Evolutionary conservation across 768 basidiomycete species (phyloP).

Genomic region (Lentinula edodes): DNA sequence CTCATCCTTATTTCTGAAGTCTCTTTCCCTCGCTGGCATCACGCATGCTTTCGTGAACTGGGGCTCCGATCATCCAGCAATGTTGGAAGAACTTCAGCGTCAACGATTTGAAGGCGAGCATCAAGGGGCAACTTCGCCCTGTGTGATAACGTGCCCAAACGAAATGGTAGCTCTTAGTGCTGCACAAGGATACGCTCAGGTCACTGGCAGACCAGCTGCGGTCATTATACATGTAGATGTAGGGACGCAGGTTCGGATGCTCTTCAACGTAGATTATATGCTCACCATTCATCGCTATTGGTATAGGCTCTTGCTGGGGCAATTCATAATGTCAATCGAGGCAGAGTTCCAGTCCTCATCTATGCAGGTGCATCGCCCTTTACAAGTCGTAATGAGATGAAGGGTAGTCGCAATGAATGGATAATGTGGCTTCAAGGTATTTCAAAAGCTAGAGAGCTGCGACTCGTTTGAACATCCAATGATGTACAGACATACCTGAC

Average conservation of each 20-base stretch:
- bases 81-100: slow-evolving; percentile 63
- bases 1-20: slow-evolving; percentile 55
- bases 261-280: not conserved
- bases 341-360: slow-evolving; percentile 58
- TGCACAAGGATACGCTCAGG: slow-evolving; percentile 67
- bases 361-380: slow-evolving; percentile 70
- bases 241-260: slow-evolving; percentile 49
- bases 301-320: slow-evolving; percentile 61
- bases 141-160: slow-evolving; percentile 65
- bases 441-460: not conserved
- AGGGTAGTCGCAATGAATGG: slow-evolving; percentile 66
- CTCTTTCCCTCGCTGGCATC: slow-evolving; percentile 51
- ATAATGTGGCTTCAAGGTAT: slow-evolving; percentile 69
- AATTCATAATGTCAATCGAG: slow-evolving; percentile 64
- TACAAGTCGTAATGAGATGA: slow-evolving; percentile 48
- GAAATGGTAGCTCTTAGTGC: slow-evolving; percentile 74
- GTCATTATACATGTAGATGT: slow-evolving; percentile 75
- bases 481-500: slow-evolving; percentile 57
- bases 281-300: no score
- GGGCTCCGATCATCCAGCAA: slow-evolving; percentile 70
- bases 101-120: slow-evolving; percentile 35
- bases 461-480: not conserved
- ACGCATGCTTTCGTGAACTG: slow-evolving; percentile 72
- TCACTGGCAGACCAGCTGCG: slow-evolving; percentile 60
- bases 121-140: slow-evolving; percentile 31